Evolutionary conservation across 305 asterid genomes (phyloP).

Genomic region (Fraxinus angustifolia): DNA sequence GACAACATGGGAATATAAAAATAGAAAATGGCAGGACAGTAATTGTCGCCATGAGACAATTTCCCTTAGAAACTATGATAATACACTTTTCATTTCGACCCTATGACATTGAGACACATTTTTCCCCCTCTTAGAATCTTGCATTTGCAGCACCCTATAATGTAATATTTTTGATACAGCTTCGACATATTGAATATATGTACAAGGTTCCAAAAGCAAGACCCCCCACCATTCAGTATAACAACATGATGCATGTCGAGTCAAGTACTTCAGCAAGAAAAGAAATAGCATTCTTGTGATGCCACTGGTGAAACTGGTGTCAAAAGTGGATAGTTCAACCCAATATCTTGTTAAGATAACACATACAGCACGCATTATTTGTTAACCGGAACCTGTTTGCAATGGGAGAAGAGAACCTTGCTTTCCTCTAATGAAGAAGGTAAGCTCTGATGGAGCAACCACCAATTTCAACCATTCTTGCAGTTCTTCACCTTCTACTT

Average conservation of each 20-base stretch:
- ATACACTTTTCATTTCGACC: neutral
- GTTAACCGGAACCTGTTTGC: constrained; percentile 47
- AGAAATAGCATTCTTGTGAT: neutral
- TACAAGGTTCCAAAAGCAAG: constrained; percentile 29
- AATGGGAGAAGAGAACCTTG: constrained; percentile 71
- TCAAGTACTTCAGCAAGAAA: constrained; percentile 16
- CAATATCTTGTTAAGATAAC: constrained; percentile 7
- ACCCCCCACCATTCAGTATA: constrained; percentile 8
- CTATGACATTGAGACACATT: neutral
- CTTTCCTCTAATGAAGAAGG: constrained; percentile 68
- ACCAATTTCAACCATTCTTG: constrained; percentile 85
- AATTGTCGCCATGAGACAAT: constrained; percentile 12
- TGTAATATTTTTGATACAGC: constrained; percentile 14
- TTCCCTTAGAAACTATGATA: neutral
- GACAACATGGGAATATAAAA: constrained; percentile 9
- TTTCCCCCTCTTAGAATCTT: neutral
- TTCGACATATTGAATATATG: constrained; percentile 25
- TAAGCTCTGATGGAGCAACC: constrained; percentile 91
- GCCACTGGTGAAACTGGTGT: neutral
- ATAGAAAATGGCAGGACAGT: neutral
- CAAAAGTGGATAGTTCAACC: constrained; percentile 11
- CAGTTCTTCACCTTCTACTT: constrained; percentile 94
- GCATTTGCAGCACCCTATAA: constrained; percentile 22
- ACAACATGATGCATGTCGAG: constrained; percentile 5
- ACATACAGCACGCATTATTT: neutral